Evolutionary conservation across 352 stramenopile genomes (phyloP).

Genomic region (Phytopythium sindhum): DNA sequence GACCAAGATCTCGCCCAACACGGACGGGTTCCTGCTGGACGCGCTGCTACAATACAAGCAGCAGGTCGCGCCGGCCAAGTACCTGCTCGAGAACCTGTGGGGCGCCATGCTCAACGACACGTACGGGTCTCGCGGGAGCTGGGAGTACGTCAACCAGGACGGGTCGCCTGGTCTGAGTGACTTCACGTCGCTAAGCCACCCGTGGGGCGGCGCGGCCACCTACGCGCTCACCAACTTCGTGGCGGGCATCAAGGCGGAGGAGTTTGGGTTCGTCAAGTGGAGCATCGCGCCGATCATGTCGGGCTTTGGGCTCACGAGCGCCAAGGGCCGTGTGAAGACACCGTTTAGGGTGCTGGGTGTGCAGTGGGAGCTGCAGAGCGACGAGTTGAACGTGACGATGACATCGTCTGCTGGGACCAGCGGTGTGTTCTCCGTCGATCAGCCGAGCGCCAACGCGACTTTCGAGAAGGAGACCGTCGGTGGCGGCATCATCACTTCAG

Average conservation of each 20-base stretch:
- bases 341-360: background rate
- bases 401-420: background rate
- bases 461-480: background rate
- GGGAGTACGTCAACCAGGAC: conserved; percentile 23
- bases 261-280: conserved; percentile 23
- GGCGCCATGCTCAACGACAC: conserved; percentile 25
- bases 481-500: background rate
- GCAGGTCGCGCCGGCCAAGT: conserved; percentile 18
- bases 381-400: background rate
- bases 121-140: conserved; percentile 17
- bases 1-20: conserved; percentile 25
- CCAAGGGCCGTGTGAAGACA: background rate
- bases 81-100: conserved; percentile 27
- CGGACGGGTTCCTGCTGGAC: conserved; percentile 26
- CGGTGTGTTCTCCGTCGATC: background rate
- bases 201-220: conserved; percentile 20
- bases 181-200: conserved; percentile 26
- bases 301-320: conserved; percentile 5
- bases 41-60: conserved; percentile 15
- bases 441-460: background rate
- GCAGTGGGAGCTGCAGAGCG: background rate
- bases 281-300: conserved; percentile 22
- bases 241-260: conserved; percentile 14
- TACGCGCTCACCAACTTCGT: conserved; percentile 29
- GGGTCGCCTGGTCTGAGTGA: conserved; percentile 10